phyloP scores from a whole-genome alignment of 768 basidiomycete genomes.

The Tulasnella sp. region DNA sequence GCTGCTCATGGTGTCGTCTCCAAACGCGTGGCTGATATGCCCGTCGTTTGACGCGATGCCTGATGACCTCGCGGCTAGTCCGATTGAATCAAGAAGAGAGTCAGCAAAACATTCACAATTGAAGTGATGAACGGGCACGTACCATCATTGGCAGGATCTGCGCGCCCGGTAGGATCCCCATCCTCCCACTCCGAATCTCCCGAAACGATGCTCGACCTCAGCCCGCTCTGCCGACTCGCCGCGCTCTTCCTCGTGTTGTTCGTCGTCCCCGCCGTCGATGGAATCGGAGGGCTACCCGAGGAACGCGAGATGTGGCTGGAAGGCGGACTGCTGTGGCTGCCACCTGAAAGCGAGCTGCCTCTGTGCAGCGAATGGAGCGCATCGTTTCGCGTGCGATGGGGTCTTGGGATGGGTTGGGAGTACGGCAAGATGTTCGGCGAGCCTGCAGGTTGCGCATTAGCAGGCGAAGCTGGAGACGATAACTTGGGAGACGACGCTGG shows the following conservation, averaged over 20 bases:
- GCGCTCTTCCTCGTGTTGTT: neutral
- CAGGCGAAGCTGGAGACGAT: neutral
- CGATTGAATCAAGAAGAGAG: neutral
- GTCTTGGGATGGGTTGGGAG: constrained; percentile 9
- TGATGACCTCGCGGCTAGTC: neutral
- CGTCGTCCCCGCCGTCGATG: neutral
- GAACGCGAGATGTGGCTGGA: neutral
- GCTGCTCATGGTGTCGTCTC: neutral
- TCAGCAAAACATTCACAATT: neutral
- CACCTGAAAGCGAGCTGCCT: neutral
- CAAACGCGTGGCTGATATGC: neutral
- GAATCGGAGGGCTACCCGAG: constrained; percentile 2
- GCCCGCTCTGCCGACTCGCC: neutral
- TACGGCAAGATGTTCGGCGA: neutral
- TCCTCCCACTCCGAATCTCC: neutral
- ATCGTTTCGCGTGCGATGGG: neutral
- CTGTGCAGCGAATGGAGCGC: neutral
- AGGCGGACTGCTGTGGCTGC: neutral
- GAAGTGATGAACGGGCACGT: neutral
- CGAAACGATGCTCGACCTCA: constrained; percentile 10
- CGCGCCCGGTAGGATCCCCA: neutral
- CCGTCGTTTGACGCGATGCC: neutral
- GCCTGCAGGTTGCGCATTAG: neutral
- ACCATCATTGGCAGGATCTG: neutral
- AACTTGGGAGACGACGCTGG: neutral